Evolutionary conservation across 2,329 filamentous ascomycete genomes (phyloP).

Genomic region (Aspergillus ochraceus): DNA sequence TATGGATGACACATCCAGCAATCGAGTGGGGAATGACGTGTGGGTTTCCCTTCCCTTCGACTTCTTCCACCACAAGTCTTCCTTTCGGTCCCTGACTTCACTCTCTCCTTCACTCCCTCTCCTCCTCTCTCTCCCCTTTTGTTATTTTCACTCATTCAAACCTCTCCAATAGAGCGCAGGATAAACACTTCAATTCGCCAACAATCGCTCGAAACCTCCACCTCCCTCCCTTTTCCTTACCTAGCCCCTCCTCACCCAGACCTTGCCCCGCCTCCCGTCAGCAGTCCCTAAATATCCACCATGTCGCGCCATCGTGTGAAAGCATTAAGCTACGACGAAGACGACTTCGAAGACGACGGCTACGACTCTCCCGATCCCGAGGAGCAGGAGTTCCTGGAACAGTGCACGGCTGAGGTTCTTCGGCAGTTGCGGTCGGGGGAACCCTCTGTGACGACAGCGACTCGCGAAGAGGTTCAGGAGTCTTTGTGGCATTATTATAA

Average conservation of each 20-base stretch:
- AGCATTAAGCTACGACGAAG: conserved; percentile 44
- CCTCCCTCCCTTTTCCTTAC: background rate
- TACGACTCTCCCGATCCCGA: conserved; percentile 44
- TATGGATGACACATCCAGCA: background rate
- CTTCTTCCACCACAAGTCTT: background rate
- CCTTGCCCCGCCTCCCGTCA: conserved; percentile 3
- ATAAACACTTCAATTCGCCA: background rate
- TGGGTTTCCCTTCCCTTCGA: conserved; percentile 10
- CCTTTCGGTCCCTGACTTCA: background rate
- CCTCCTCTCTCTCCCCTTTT: background rate
- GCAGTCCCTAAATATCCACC: conserved; percentile 2
- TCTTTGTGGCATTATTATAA: conserved; percentile 96
- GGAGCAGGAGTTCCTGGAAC: conserved; percentile 58
- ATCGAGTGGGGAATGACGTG: conserved; percentile 35
- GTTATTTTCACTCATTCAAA: background rate
- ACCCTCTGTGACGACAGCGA: conserved; percentile 59
- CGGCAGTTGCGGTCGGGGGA: conserved; percentile 62
- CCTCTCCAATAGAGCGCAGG: background rate
- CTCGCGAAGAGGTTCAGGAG: conserved; percentile 77
- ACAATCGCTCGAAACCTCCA: background rate
- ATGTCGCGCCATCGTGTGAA: conserved; percentile 51
- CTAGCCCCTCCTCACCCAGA: background rate
- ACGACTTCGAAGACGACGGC: conserved; percentile 42
- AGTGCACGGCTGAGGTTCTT: conserved; percentile 67
- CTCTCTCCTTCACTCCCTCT: background rate